Evolutionary conservation across 2,329 filamentous ascomycete species (phyloP).

Genomic region (Xylaria hypoxylon): DNA sequence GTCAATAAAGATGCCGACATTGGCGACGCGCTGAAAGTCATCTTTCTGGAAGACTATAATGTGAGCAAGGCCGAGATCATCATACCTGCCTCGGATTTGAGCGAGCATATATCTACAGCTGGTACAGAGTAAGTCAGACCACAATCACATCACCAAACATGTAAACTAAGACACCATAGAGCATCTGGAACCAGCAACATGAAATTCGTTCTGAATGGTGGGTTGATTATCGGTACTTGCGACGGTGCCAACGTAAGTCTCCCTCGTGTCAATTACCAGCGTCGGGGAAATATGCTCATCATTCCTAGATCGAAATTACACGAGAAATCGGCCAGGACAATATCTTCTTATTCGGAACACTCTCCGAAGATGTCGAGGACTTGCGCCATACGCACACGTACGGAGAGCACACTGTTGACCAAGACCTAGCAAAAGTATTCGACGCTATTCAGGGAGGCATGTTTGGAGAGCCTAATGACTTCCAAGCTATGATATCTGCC

Average conservation of each 20-base stretch:
- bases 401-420: constrained; percentile 80
- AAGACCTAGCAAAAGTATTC: constrained; percentile 84
- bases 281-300: constrained; percentile 36
- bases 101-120: constrained; percentile 98
- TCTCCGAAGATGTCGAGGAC: constrained; percentile 96
- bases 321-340: constrained; percentile 96
- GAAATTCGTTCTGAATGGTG: constrained; percentile 99
- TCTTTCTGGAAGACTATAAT: constrained; percentile 98
- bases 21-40: constrained; percentile 93
- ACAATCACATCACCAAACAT: constrained; percentile 1
- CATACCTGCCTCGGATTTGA: constrained; percentile 91
- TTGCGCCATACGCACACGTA: constrained; percentile 92
- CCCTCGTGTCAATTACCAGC: constrained; percentile 56
- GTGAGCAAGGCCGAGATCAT: constrained; percentile 99
- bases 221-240: constrained; percentile 96
- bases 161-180: constrained; percentile 50
- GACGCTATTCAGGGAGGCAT: constrained; percentile 80
- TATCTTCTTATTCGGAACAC: constrained; percentile 97
- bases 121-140: constrained; percentile 78
- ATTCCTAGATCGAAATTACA: constrained; percentile 85
- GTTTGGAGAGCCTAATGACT: constrained; percentile 84
- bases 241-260: constrained; percentile 90
- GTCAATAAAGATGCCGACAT: constrained; percentile 94
- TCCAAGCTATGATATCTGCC: constrained; percentile 83
- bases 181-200: constrained; percentile 94